These are phyloP conservation scores for Saccharum hybrid DNA, from an alignment of 202 grass and related monocot species.

Conservation along the genomic window DNA sequence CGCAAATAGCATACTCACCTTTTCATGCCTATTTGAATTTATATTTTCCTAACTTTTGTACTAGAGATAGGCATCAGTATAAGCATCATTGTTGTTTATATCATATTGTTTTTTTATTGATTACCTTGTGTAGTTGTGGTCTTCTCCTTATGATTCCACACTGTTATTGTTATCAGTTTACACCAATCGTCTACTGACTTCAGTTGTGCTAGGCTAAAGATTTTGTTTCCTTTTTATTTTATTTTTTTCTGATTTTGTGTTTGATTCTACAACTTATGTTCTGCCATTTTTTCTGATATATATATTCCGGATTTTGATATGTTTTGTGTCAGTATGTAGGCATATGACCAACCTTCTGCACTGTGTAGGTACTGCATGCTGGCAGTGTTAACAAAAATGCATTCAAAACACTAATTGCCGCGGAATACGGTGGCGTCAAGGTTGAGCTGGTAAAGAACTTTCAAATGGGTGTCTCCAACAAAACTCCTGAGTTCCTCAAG, in stretches of 20 bases:
- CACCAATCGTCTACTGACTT: neutral
- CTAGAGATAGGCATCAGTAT: neutral
- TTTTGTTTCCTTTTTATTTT: neutral
- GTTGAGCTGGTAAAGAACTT: constrained; percentile 75
- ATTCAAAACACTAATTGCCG: constrained; percentile 75
- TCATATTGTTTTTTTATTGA: neutral
- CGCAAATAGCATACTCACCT: neutral
- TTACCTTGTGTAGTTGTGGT: neutral
- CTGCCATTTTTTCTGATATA: neutral
- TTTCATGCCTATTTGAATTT: neutral
- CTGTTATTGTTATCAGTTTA: neutral
- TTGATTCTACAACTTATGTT: neutral
- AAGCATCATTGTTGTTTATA: neutral
- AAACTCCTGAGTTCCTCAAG: constrained; percentile 72
- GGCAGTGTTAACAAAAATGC: constrained; percentile 68
- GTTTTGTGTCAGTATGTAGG: neutral
- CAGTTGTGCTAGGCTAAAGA: neutral
- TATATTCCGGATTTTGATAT: neutral
- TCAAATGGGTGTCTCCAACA: constrained; percentile 86
- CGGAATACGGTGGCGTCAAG: constrained; percentile 67
- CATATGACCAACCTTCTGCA: neutral
- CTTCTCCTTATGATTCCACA: neutral
- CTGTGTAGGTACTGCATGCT: constrained; percentile 48
- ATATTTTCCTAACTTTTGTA: neutral
- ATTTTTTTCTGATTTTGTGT: neutral